Conservation (phyloP, 164 flowering plant genomes). For the Aristolochia contorta region DNA sequence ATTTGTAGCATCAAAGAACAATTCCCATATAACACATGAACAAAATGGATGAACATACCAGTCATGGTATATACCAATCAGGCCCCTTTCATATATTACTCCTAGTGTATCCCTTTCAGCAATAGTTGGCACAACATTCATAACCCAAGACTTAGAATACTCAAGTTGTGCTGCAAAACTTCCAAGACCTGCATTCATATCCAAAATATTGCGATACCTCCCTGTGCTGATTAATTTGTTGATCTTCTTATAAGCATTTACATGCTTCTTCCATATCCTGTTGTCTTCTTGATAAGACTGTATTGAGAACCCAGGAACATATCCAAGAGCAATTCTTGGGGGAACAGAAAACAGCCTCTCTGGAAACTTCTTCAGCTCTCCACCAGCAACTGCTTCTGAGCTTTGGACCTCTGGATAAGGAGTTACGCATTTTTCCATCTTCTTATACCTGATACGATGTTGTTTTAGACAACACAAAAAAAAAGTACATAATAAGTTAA, state of each 20-base stretch:
- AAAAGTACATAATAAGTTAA: background rate
- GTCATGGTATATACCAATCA: constrained; percentile 86
- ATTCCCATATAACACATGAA: background rate
- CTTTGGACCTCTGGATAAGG: constrained; percentile 49
- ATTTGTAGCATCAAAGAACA: background rate
- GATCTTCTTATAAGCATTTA: constrained; percentile 53
- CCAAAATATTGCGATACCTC: constrained; percentile 76
- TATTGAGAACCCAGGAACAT: constrained; percentile 47
- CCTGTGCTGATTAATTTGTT: constrained; percentile 50
- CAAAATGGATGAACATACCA: constrained; percentile 33
- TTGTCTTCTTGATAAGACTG: constrained; percentile 59
- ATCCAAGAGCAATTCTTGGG: constrained; percentile 55
- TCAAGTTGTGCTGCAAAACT: constrained; percentile 80
- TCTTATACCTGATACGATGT: constrained; percentile 46
- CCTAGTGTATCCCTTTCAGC: constrained; percentile 57
- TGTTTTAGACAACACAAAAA: too few relatives aligned
- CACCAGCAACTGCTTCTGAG: constrained; percentile 59
- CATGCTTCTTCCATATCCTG: constrained; percentile 68
- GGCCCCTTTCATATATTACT: constrained; percentile 72
- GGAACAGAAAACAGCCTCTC: constrained; percentile 66
- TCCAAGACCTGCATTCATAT: constrained; percentile 90
- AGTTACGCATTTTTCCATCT: constrained; percentile 57
- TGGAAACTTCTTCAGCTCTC: constrained; percentile 71
- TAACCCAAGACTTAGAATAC: constrained; percentile 77
- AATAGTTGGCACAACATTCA: constrained; percentile 82